Percentiles rank a stretch among this genome's conserved stretches.
Conservation (phyloP, 495 filamentous ascomycete genomes). For the Neurospora sp. region DNA sequence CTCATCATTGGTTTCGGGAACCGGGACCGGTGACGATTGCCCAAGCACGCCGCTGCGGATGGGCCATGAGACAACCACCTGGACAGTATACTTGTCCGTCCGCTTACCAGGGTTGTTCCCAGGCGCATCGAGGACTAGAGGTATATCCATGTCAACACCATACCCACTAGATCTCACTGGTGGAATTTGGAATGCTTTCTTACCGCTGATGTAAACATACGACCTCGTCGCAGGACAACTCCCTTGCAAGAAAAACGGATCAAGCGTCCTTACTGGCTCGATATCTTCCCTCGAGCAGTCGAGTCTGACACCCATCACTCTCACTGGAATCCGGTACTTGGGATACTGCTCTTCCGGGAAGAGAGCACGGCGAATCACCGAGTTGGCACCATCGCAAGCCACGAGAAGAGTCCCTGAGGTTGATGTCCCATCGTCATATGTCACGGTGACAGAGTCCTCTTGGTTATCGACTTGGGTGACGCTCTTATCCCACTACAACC, state of each 20-base stretch:
- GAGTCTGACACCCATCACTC: slow-evolving; percentile 21
- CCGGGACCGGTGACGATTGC: slow-evolving; percentile 12
- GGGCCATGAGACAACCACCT: slow-evolving; percentile 47
- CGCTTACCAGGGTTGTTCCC: slow-evolving; percentile 7
- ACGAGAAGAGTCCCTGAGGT: slow-evolving; percentile 17
- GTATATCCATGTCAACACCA: neutral
- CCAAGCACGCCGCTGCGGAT: slow-evolving; percentile 18
- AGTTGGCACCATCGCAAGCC: slow-evolving; percentile 25
- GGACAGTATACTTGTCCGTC: slow-evolving; percentile 24
- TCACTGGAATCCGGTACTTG: slow-evolving; percentile 16
- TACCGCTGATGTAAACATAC: slow-evolving; percentile 32
- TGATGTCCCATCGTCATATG: slow-evolving; percentile 22
- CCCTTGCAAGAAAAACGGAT: slow-evolving; percentile 54
- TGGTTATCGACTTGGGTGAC: slow-evolving; percentile 6
- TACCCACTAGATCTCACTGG: neutral
- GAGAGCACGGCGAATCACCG: slow-evolving; percentile 14
- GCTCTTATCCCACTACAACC: slow-evolving; percentile 19
- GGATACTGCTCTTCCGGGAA: slow-evolving; percentile 11
- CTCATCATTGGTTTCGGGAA: slow-evolving; percentile 32
- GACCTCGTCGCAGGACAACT: slow-evolving; percentile 44
- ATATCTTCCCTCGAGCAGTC: slow-evolving; percentile 21
- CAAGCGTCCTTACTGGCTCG: slow-evolving; percentile 28
- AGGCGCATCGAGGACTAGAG: slow-evolving; percentile 24
- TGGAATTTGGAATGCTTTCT: slow-evolving; percentile 1
- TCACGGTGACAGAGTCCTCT: slow-evolving; percentile 13